Conservation (phyloP, 2,329 filamentous ascomycete genomes). For the Arthrinium puccinioides region DNA sequence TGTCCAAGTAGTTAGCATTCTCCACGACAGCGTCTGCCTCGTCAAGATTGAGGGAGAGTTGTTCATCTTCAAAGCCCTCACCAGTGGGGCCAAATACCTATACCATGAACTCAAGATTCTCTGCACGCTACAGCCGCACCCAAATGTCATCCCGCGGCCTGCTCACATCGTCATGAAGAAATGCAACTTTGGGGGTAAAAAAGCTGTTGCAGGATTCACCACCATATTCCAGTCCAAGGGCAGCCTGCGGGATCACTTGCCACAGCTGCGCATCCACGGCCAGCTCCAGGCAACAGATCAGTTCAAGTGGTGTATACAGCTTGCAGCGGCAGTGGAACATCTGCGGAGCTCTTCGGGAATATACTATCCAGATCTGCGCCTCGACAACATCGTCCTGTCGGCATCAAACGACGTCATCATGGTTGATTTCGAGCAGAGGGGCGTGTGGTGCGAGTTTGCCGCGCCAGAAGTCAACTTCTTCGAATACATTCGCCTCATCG, state of each 20-base stretch:
- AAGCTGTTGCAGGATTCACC: slow-evolving; percentile 49
- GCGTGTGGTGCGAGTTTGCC: slow-evolving; percentile 56
- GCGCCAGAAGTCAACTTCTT: slow-evolving; percentile 53
- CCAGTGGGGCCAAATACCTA: slow-evolving; percentile 50
- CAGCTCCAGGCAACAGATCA: slow-evolving; percentile 35
- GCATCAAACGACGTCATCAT: slow-evolving; percentile 40
- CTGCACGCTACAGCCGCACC: slow-evolving; percentile 42
- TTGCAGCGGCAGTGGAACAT: slow-evolving; percentile 44
- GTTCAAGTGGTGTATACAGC: slow-evolving; percentile 45
- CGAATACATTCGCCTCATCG: slow-evolving; percentile 49
- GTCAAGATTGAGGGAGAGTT: slow-evolving; percentile 34
- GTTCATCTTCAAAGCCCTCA: slow-evolving; percentile 52
- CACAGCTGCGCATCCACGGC: slow-evolving; percentile 39
- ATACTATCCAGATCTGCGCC: slow-evolving; percentile 52
- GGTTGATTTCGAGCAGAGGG: slow-evolving; percentile 57
- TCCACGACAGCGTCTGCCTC: slow-evolving; percentile 53
- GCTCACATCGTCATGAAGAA: slow-evolving; percentile 48
- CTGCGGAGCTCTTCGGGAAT: slow-evolving; percentile 34
- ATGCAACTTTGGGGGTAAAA: slow-evolving; percentile 48
- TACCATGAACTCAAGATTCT: slow-evolving; percentile 54
- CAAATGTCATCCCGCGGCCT: slow-evolving; percentile 44
- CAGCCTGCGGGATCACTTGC: slow-evolving; percentile 47
- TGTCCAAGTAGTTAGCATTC: slow-evolving; percentile 42
- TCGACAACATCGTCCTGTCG: slow-evolving; percentile 52
- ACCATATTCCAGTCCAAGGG: slow-evolving; percentile 46